Evolutionary conservation across 2,329 filamentous ascomycete species (phyloP).

Genomic region (Pseudonectria foliicola): DNA sequence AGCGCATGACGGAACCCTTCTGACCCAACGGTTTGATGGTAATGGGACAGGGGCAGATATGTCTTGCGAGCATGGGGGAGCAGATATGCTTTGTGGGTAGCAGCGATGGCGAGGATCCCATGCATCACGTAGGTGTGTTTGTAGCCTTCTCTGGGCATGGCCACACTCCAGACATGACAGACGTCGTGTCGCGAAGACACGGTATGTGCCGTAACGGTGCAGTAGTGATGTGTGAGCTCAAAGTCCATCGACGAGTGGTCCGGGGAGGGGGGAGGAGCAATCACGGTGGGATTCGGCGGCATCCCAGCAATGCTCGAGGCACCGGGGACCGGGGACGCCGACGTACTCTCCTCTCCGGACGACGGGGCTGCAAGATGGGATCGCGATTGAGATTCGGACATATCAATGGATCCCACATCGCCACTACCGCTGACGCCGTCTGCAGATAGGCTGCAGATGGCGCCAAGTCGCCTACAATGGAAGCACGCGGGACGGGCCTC

Average conservation of each 20-base stretch:
- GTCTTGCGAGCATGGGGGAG: constrained; percentile 15
- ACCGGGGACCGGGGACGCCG: no score
- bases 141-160: constrained; percentile 22
- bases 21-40: constrained; percentile 23
- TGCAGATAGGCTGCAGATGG: constrained; percentile 20
- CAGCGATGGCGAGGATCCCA: constrained; percentile 23
- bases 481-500: constrained; percentile 23
- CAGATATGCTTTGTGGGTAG: constrained; percentile 24
- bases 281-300: constrained; percentile 4
- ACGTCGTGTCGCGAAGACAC: constrained; percentile 18
- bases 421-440: not conserved
- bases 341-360: not conserved
- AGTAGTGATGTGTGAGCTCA: constrained; percentile 27
- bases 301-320: not conserved
- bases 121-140: constrained; percentile 22
- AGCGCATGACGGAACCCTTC: constrained; percentile 21
- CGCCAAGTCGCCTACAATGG: constrained; percentile 23
- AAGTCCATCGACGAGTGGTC: constrained; percentile 16
- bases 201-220: constrained; percentile 18
- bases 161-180: constrained; percentile 20
- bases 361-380: not conserved
- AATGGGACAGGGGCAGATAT: constrained; percentile 21
- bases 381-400: no score
- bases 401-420: no score
- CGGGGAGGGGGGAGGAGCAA: constrained; percentile 17